A percentile compares a stretch with the other conserved stretches of the same genome.
Conservation (phyloP, 495 filamentous ascomycete species). For the Lasiosphaeria hispida region DNA sequence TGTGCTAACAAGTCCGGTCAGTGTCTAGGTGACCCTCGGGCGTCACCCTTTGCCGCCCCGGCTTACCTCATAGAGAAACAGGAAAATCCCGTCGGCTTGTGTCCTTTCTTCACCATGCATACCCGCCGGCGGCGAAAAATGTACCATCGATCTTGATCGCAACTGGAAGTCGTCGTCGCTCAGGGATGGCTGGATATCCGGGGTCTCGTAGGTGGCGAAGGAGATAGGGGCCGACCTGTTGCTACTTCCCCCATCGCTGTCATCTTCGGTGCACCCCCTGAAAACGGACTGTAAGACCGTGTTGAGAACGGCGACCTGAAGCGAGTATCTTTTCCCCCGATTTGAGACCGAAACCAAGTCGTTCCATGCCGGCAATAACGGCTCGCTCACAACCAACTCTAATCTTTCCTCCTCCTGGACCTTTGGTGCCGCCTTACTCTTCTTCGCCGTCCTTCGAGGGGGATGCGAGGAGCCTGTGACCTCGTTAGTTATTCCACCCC, state of each 20-base stretch:
- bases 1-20: conserved; percentile 24
- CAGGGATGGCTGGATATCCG: conserved; percentile 29
- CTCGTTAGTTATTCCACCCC: conserved; percentile 34
- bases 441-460: conserved; percentile 21
- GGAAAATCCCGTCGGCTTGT: conserved; percentile 25
- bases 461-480: conserved; percentile 12
- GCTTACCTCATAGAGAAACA: conserved; percentile 48
- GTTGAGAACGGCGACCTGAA: conserved; percentile 38
- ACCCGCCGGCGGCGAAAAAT: conserved; percentile 25
- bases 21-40: background rate
- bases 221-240: conserved; percentile 13
- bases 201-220: conserved; percentile 26
- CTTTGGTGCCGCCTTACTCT: conserved; percentile 13
- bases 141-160: conserved; percentile 35
- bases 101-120: conserved; percentile 10
- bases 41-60: background rate
- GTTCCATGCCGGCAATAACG: conserved; percentile 43
- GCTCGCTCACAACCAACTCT: conserved; percentile 30
- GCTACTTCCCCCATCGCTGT: conserved; percentile 18
- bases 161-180: conserved; percentile 37
- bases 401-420: conserved; percentile 13
- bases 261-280: conserved; percentile 12
- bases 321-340: conserved; percentile 19
- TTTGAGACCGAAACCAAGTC: conserved; percentile 35
- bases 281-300: conserved; percentile 25